These are phyloP conservation scores for Hsuehochloa calcarea DNA, from an alignment of 176 grass and related monocot genomes.

Conservation along the genomic window DNA sequence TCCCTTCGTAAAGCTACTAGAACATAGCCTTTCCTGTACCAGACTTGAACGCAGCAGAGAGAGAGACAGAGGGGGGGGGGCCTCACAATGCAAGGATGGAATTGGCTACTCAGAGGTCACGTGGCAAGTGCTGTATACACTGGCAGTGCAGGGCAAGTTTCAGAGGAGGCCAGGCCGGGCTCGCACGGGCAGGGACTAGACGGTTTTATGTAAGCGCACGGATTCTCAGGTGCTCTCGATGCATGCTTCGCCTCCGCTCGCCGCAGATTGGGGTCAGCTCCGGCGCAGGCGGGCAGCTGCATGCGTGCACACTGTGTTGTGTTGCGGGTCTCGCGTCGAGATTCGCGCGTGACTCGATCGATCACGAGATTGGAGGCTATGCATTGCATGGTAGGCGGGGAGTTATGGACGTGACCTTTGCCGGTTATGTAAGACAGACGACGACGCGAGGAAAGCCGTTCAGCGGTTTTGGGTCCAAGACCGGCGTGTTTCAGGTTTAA, in stretches of 20 bases:
- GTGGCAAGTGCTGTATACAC: neutral
- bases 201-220: conserved; percentile 42
- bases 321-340: neutral
- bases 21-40: conserved; percentile 9
- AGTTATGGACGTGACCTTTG: neutral
- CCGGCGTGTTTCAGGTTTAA: neutral
- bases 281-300: neutral
- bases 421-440: neutral
- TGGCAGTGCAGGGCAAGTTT: neutral
- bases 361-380: neutral
- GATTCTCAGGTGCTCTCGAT: conserved; percentile 42
- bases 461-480: neutral
- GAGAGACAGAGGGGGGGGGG: neutral
- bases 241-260: neutral
- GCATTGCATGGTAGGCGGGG: neutral
- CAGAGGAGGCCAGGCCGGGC: neutral
- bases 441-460: neutral
- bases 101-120: neutral
- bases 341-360: neutral
- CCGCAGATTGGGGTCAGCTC: neutral
- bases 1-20: conserved; percentile 21
- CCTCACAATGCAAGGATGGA: neutral
- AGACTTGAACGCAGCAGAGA: neutral
- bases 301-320: neutral
- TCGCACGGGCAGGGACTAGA: neutral